Evolutionary conservation across 192 early-diverging fungal species (phyloP), one percentile per base, ranked within the genome.

Genomic region (Backusella australiensis): DNA sequence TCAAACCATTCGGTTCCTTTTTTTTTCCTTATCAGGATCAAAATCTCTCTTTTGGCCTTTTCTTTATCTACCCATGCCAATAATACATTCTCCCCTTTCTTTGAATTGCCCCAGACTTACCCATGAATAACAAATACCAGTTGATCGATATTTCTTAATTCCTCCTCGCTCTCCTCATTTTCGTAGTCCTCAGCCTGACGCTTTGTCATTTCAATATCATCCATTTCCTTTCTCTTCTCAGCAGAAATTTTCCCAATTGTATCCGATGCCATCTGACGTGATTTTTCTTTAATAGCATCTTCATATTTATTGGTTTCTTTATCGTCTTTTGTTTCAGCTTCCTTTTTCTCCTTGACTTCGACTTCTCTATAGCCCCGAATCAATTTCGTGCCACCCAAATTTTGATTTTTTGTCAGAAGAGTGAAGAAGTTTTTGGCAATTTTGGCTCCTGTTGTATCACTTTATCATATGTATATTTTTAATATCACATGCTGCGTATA

Each of bases 41-140:
- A 32, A 32, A 32, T 32, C 32, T 44, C 14, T 14, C 42, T 14
- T 44, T 44, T 14, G 9, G 0, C 12, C 14, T 17, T 44, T 44
- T 14, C 42, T 15, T 44, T 44, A 4, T 49, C 46, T 6, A n/a
- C n/a, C 46, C 59, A 21, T 26, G 3, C 7, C 59, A 19, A 14
- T 65, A 12, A 3, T 21, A 65, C 32, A n/a, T 1, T n/a, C 5
- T 49, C 46, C 46, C 19, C 12, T 1, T 6, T n/a, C 19, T 49
- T 49, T 59, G 9, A 29, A 65, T 6, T 29, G 34, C 36, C 35
- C 6, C 19, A 17, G 46, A 76, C 34, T 74, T 46, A 73, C 81
- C 94, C 95, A 74, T 96, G 95, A 78, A 96, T 90, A 4, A 93
- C 94, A 69, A 96, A 86, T 11, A 96, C 80, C 21, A 96, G 73